Percentiles rank a stretch among this genome's conserved stretches.
Evolutionary conservation across 192 early-diverging fungal species (phyloP).

Genomic region (Coemansia sp.): DNA sequence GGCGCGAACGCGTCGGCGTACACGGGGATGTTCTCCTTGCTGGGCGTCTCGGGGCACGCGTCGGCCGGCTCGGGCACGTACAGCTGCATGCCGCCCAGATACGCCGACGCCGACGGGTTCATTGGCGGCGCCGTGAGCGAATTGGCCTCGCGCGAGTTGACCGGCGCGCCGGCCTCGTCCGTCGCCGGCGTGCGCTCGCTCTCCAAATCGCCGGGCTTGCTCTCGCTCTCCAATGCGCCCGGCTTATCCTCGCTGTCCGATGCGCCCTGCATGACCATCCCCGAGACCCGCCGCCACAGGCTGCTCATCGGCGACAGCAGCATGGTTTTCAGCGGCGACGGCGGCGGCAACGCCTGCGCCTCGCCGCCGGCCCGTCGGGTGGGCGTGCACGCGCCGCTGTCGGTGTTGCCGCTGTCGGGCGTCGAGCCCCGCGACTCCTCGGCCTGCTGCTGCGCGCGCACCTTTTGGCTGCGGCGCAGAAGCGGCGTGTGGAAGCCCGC

Average conservation of each 20-base stretch:
- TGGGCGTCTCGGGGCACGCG: constrained; percentile 41
- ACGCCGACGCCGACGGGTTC: constrained; percentile 32
- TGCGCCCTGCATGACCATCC: constrained; percentile 31
- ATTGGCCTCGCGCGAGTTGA: constrained; percentile 23
- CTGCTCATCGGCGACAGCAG: constrained; percentile 35
- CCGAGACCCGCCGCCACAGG: constrained; percentile 46
- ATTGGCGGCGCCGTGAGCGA: constrained; percentile 48
- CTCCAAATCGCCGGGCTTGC: constrained; percentile 6
- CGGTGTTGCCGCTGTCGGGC: background rate
- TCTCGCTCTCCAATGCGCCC: background rate
- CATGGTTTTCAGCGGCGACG: constrained; percentile 47
- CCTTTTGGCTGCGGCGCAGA: background rate
- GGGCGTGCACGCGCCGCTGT: background rate
- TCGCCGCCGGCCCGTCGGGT: no score
- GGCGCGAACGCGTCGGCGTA: constrained; percentile 4
- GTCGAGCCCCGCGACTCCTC: background rate
- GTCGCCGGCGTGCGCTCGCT: background rate
- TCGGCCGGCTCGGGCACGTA: constrained; percentile 1
- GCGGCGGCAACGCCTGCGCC: constrained; percentile 1
- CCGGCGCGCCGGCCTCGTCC: constrained; percentile 15
- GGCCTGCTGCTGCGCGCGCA: no score
- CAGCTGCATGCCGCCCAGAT: constrained; percentile 1
- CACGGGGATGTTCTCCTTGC: constrained; percentile 50
- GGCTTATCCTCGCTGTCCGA: background rate
- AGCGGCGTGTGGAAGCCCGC: constrained; percentile 18